Evolutionary conservation across 2,329 filamentous ascomycete species (phyloP).

Genomic region (Alternaria conjuncta): DNA sequence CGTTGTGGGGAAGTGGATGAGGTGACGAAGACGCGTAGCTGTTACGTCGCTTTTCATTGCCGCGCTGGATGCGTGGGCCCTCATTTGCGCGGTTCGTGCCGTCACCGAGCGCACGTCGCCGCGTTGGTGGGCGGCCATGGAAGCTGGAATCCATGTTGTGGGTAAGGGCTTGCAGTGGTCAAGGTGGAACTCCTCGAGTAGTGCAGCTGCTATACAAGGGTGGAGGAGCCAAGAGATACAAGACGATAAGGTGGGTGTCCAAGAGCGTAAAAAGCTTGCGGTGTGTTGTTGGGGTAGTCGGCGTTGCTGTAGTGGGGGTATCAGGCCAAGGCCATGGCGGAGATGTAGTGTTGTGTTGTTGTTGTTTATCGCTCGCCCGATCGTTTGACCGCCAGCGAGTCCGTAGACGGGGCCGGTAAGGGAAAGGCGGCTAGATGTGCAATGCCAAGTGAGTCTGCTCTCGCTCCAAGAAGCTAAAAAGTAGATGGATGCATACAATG

Average conservation of each 20-base stretch:
- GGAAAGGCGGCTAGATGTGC: conserved; percentile 36
- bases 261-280: conserved; percentile 25
- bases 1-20: conserved; percentile 50
- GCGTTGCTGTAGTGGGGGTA: conserved; percentile 15
- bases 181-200: conserved; percentile 9
- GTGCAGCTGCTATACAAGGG: conserved; percentile 14
- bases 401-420: conserved; percentile 34
- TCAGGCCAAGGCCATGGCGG: conserved; percentile 24
- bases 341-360: conserved; percentile 23
- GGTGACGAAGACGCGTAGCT: conserved; percentile 26
- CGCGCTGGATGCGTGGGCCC: conserved; percentile 23
- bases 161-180: conserved; percentile 10
- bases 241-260: conserved; percentile 28
- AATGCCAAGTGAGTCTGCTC: conserved; percentile 32
- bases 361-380: conserved; percentile 25
- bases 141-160: conserved; percentile 39
- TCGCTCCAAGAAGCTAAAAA: conserved; percentile 44
- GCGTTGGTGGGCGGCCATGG: conserved; percentile 41
- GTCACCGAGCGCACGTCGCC: conserved; percentile 42
- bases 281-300: conserved; percentile 18
- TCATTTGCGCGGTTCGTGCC: conserved; percentile 44
- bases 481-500: conserved; percentile 42
- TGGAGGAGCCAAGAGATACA: conserved; percentile 27
- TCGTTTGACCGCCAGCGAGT: conserved; percentile 19
- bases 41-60: conserved; percentile 26